Evolutionary conservation across 2,329 filamentous ascomycete genomes (phyloP).

Genomic region (Exophiala lecanii-corni): DNA sequence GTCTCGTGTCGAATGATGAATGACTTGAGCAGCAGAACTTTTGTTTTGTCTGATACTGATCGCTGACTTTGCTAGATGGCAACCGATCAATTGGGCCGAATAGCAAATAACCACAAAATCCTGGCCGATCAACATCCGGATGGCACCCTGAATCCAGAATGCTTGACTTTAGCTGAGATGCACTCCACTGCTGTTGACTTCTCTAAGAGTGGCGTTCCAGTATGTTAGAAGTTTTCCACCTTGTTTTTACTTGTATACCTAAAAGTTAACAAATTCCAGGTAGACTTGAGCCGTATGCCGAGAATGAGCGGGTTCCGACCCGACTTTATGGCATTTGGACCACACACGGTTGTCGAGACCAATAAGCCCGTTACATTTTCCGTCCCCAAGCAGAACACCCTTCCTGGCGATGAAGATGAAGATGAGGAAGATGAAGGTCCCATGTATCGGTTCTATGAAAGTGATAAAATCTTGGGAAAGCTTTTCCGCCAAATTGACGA

Average conservation of each 20-base stretch:
- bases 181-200: constrained; percentile 71
- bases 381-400: constrained; percentile 43
- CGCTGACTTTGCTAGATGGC: constrained; percentile 52
- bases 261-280: constrained; percentile 31
- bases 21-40: no score
- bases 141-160: constrained; percentile 53
- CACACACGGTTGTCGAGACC: constrained; percentile 40
- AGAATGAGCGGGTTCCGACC: constrained; percentile 37
- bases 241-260: background rate
- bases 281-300: constrained; percentile 45
- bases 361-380: constrained; percentile 28
- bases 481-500: constrained; percentile 73
- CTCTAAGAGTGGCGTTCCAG: constrained; percentile 65
- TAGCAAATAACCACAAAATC: constrained; percentile 61
- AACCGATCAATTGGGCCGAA: constrained; percentile 60
- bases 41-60: no score
- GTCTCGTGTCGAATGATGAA: no score
- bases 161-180: constrained; percentile 55
- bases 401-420: constrained; percentile 42
- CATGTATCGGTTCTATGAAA: constrained; percentile 57
- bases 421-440: constrained; percentile 30
- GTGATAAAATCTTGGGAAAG: constrained; percentile 62
- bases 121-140: constrained; percentile 53
- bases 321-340: constrained; percentile 47
- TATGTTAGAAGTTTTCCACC: constrained; percentile 25